Base-by-base conservation (phyloP, 192 early-diverging fungal genomes). In the Backusella macrospora region DNA sequence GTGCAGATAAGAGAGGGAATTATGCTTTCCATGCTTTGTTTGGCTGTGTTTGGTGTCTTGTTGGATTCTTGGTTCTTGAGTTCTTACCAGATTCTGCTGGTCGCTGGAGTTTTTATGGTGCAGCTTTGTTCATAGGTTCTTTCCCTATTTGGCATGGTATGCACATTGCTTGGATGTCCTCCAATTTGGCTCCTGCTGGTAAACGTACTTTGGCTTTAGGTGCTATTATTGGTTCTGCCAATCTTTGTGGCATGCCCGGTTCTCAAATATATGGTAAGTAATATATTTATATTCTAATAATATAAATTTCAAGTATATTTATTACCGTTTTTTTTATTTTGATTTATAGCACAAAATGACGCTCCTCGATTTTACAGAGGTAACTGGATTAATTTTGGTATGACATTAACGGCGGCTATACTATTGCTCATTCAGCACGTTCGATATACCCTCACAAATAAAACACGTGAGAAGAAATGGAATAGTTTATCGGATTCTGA, bases 381-480 rank as follows among this genome's bases (percentile, higher is more conserved):
- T 9, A 76, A 76, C n/a, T 64, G 68, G 74, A 52, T 70, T 43
- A 71, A 71, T 29, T 59, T 71, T 71, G 37, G n/a, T 15, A 14
- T 71, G 29, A 16, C 5, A 9, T n/a, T 37, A 16, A 13, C 23
- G 2, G 38, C 49, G 21, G 70, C 9, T 23, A 12, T 39, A 13
- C 39, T 71, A 7, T 14, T 65, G 85, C 15, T 85, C 82, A 23
- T 69, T 85, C 85, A 85, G 52, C 73, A 80, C 9, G 78, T 76
- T 44, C 66, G 83, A 16, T 85, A 88, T 71, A 64, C 46, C 6
- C 43, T 69, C 18, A 62, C 87, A 23, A 91, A 90, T 80, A 76
- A 73, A n/a, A 62, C 48, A 21, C 77, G 90, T 12, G 82, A 81
- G n/a, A 49, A 64, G 39, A 84, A 81, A 39, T 90, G 87, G 81